Base-by-base conservation (phyloP, 192 early-diverging fungal genomes). In the Backusella circina region DNA sequence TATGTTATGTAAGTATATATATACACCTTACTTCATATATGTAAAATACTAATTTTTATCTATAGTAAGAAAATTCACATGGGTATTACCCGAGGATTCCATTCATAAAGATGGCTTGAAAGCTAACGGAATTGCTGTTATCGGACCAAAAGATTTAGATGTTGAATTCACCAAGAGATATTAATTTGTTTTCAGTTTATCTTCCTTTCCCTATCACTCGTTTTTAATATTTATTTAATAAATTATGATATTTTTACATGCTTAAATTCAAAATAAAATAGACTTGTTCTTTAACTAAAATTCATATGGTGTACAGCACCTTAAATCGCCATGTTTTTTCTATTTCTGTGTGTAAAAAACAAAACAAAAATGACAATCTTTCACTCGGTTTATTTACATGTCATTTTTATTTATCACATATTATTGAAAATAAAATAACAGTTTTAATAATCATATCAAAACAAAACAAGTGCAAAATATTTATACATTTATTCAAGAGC, bases 1-100 rank as follows among this genome's bases (percentile, higher is more conserved):
- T 8, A 88, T 90, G 78, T 86, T 75, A 65, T 44, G 78, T 79
- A 75, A 70, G 73, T 75, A 21, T 47, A 47, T 5, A 6, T 47
- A n/a, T 18, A 47, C n/a, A n/a, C n/a, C n/a, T 18, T n/a, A 18
- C 3, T 18, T 1, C 18, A 18, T 18, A 18, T 47, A 5, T 47
- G 16, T 35, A 23, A 54, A 65, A 10, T 47, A 47, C 44, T 47
- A 18, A 47, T 18, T 41, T 37, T 1, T 47, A 47, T 76, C 12
- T 30, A 1, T 41, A 76, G 75, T 77, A 31, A 57, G 76, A 12
- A 77, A 77, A 65, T 77, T 72, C 30, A 66, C 12, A 36, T 77
- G 76, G 76, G 1, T 13, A 26, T 23, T 77, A 26, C 76, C 76
- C 15, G 16, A 66, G 18, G 57, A 77, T 44, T 71, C 76, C 5